Evolutionary conservation across 441 rosid species (phyloP).

Genomic region (Omphalea diandra): DNA sequence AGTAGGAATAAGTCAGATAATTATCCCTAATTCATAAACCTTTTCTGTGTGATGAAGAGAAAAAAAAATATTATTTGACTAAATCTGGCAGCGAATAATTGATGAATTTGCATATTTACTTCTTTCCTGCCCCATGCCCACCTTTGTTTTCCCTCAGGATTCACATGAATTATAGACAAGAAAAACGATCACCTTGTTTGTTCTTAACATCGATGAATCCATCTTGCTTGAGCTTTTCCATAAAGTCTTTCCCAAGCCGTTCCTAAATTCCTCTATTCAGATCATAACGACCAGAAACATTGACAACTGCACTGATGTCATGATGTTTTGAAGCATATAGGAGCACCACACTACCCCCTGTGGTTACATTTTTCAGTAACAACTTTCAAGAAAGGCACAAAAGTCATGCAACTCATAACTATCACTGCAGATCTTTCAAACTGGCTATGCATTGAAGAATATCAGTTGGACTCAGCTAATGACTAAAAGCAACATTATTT

Average conservation of each 20-base stretch:
- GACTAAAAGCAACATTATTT: not conserved
- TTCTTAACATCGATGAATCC: conserved; percentile 66
- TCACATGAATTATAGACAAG: not conserved
- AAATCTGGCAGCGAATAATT: not conserved
- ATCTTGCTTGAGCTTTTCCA: conserved; percentile 55
- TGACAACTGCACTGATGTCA: conserved; percentile 54
- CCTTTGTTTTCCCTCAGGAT: not conserved
- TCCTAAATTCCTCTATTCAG: conserved; percentile 66
- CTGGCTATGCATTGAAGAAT: not conserved
- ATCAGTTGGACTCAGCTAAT: not conserved
- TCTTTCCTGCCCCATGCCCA: not conserved
- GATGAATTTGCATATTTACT: not conserved
- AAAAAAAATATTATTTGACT: not conserved
- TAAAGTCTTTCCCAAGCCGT: conserved; percentile 64
- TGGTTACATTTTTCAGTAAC: conserved; percentile 1
- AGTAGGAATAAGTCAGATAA: conserved; percentile 5
- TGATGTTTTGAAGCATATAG: conserved; percentile 79
- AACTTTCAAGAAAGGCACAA: conserved; percentile 4
- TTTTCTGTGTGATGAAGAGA: not conserved
- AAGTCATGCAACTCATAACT: not conserved
- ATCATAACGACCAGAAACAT: conserved; percentile 77
- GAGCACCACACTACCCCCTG: conserved; percentile 84
- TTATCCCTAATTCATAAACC: not conserved
- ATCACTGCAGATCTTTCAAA: not conserved
- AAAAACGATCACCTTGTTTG: conserved; percentile 45